A percentile compares a stretch with the other conserved stretches of the same genome.
Conservation (phyloP, 2,329 filamentous ascomycete genomes). For the Arthrobotrys musiformis region DNA sequence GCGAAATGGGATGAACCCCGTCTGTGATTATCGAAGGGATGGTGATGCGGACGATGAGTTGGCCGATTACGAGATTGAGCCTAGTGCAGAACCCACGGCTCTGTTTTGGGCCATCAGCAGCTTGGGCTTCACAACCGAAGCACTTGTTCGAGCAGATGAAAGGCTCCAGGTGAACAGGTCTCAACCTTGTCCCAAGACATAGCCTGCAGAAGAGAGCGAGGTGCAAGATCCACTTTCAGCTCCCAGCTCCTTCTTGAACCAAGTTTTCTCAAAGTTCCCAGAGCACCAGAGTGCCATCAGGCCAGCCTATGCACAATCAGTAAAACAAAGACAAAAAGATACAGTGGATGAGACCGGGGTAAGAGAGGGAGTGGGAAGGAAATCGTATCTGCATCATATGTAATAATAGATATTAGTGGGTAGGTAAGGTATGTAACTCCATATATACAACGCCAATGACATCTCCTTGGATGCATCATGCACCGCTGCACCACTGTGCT, state of each 20-base stretch:
- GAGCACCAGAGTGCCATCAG: constrained; percentile 24
- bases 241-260: constrained; percentile 36
- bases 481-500: constrained; percentile 21
- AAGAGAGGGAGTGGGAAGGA: too few species aligned
- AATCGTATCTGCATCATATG: constrained; percentile 18
- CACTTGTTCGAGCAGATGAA: constrained; percentile 38
- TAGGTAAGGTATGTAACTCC: constrained; percentile 12
- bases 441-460: constrained; percentile 29
- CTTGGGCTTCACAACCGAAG: constrained; percentile 39
- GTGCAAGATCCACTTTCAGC: constrained; percentile 52
- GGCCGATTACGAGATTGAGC: constrained; percentile 52
- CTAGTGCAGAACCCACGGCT: constrained; percentile 38
- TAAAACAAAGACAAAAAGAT: constrained; percentile 15
- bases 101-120: constrained; percentile 46
- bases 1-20: constrained; percentile 48
- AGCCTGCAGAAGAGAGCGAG: constrained; percentile 48
- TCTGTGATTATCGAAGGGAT: constrained; percentile 52
- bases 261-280: constrained; percentile 9
- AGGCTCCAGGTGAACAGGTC: constrained; percentile 34
- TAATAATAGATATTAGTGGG: constrained; percentile 18
- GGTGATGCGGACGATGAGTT: constrained; percentile 56
- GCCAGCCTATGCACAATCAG: constrained; percentile 35
- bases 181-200: constrained; percentile 52
- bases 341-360: too few species aligned
- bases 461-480: constrained; percentile 24